Evolutionary conservation across 371 early-diverging fungal species (phyloP).

Genomic region (Chytridium lagenaria): DNA sequence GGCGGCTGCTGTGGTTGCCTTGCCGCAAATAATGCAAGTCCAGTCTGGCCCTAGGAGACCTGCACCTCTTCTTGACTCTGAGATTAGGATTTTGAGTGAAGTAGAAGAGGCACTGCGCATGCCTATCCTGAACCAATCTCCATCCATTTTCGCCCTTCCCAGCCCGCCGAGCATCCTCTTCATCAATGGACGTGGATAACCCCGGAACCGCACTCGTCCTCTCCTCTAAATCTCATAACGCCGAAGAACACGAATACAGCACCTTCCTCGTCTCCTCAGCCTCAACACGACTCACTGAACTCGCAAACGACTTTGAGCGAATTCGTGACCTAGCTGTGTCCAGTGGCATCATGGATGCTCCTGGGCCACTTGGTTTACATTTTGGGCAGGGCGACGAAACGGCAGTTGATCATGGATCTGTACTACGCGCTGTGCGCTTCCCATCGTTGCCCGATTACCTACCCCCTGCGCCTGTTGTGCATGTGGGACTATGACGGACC

Average conservation of each 20-base stretch:
- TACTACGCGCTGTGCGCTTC: background rate
- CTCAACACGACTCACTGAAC: background rate
- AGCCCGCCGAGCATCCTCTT: too few species aligned
- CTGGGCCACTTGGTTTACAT: too few species aligned
- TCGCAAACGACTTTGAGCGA: background rate
- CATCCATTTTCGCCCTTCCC: too few species aligned
- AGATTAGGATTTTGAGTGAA: background rate
- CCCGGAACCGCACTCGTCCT: too few species aligned
- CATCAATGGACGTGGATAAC: too few species aligned
- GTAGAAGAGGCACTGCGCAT: too few species aligned
- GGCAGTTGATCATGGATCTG: background rate
- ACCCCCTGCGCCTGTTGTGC: background rate
- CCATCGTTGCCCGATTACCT: background rate
- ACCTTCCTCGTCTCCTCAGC: background rate
- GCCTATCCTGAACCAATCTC: too few species aligned
- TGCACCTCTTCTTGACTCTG: background rate
- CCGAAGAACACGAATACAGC: background rate
- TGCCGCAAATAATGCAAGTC: background rate
- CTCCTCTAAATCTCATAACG: background rate
- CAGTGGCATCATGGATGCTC: background rate
- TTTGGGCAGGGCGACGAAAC: background rate
- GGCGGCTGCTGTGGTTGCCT: background rate
- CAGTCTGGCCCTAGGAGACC: background rate
- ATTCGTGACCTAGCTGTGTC: background rate
- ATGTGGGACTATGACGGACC: slow-evolving; percentile 2